Percentiles rank a stretch among this genome's conserved stretches.
These are phyloP conservation scores for Osmanthus fragrans DNA, from an alignment of 257 asterid species.

Conservation along the genomic window DNA sequence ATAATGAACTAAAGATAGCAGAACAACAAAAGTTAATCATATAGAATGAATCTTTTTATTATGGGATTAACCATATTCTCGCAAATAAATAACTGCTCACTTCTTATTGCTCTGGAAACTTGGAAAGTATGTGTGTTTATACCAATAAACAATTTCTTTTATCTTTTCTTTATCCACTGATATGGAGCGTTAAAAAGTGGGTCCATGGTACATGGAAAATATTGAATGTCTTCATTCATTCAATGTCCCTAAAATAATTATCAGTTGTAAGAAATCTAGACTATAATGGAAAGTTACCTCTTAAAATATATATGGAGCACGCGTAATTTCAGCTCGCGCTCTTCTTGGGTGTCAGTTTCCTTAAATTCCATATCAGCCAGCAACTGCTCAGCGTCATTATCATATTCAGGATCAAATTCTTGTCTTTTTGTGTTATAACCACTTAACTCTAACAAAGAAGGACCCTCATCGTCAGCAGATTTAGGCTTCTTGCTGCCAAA, in stretches of 20 bases:
- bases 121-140: neutral
- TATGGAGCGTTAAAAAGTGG: neutral
- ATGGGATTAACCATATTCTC: neutral
- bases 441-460: conserved; percentile 63
- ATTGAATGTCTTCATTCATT: neutral
- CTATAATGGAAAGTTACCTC: conserved; percentile 44
- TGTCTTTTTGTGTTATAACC: conserved; percentile 77
- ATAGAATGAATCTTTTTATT: neutral
- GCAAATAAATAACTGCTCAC: neutral
- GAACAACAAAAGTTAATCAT: neutral
- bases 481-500: conserved; percentile 61
- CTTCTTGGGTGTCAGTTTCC: conserved; percentile 75
- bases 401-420: conserved; percentile 87
- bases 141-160: neutral
- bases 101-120: neutral
- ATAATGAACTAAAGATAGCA: neutral
- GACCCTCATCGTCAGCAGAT: conserved; percentile 51
- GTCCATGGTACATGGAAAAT: conserved; percentile 2
- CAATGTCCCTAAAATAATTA: neutral
- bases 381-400: conserved; percentile 83
- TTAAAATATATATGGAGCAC: conserved; percentile 72
- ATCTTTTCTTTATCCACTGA: neutral
- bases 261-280: conserved; percentile 3
- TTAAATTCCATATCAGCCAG: conserved; percentile 95
- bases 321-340: conserved; percentile 67